Evolutionary conservation across 371 early-diverging fungal species (phyloP), one percentile per base, ranked within the genome.

Genomic region (Actinomortierella ambigua): DNA sequence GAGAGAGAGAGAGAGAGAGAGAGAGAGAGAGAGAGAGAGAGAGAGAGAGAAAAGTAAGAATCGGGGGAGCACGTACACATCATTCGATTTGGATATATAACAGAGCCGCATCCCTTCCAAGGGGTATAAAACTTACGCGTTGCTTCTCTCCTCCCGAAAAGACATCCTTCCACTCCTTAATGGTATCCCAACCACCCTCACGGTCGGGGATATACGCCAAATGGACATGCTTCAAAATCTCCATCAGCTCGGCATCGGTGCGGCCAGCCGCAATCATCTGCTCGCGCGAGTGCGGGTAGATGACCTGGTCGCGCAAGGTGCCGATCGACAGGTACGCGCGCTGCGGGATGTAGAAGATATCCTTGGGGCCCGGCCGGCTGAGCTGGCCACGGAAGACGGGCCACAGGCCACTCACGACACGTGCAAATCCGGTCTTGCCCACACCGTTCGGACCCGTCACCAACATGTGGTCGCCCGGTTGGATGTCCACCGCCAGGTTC

Each of bases 91-190:
- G 17, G 42, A 43, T 24, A 24, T 42, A 17, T 4, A n/a, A 41
- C 24, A 56, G n/a, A n/a, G n/a, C n/a, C n/a, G n/a, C n/a, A n/a
- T 29, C n/a, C 46, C 9, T 29, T 7, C n/a, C 29, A 53, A n/a
- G 1, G 15, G 15, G 24, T 17, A 9, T 14, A 5, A 20, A 29
- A 64, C 75, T 67, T 79, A 93, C 90, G 54, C 94, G 82, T 77
- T 95, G 94, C 77, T 94, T 95, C 77, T 95, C 96, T 49, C 96
- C 96, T 15, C 94, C 95, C 40, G 93, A 90, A 40, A 95, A 88
- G 13, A 93, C 92, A 79, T 93, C 92, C 70, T 90, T 92, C 96
- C 96, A 95, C 78, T 95, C 94, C 61, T 93, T 92, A 53, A 83
- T 75, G 13, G 91, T 88, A 61, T 94, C 93, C 87, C 90, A 95